Evolutionary conservation across 129 eudicot genomes (phyloP).

Genomic region (Flaveria trinervia): DNA sequence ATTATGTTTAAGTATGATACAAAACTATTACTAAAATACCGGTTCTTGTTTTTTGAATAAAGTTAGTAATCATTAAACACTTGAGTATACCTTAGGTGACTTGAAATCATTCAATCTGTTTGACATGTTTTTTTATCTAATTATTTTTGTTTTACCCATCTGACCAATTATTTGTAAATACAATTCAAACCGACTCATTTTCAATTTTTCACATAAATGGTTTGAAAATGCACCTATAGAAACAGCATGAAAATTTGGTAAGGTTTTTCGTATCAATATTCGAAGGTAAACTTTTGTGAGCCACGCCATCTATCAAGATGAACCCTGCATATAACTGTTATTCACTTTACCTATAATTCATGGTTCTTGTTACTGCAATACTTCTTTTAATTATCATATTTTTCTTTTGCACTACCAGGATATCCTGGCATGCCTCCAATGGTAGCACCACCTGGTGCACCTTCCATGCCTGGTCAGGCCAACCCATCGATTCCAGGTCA

Average conservation of each 20-base stretch:
- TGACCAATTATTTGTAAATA: no score
- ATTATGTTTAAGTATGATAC: no score
- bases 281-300: background rate
- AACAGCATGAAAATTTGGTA: no score
- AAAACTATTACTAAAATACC: no score
- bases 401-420: constrained; percentile 36
- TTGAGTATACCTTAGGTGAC: no score
- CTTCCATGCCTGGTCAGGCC: constrained; percentile 21
- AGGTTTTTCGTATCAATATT: background rate
- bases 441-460: constrained; percentile 68
- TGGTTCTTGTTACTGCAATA: background rate
- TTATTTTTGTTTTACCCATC: background rate
- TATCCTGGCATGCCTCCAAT: constrained; percentile 70
- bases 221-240: no score
- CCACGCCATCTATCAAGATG: background rate
- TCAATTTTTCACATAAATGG: no score
- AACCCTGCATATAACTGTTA: background rate
- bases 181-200: no score
- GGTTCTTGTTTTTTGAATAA: no score
- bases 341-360: background rate
- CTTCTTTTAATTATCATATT: background rate
- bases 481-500: constrained; percentile 6
- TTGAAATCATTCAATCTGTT: no score
- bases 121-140: no score
- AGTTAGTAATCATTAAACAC: no score